Evolutionary conservation across 139 green algal species (phyloP).

Genomic region (Chlorella sorokiniana): DNA sequence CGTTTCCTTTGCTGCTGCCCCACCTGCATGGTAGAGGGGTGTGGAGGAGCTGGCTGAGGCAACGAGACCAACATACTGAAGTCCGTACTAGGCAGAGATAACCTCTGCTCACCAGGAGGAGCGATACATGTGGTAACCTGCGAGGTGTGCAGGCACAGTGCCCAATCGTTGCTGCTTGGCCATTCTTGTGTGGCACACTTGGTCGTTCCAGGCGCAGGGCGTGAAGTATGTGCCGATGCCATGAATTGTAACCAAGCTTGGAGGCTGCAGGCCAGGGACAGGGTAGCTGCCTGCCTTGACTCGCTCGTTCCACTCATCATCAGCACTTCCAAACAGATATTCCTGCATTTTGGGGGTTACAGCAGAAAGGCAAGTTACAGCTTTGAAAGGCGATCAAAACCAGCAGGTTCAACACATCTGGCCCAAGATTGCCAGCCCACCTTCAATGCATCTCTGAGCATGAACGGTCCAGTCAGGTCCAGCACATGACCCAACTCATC

Average conservation of each 20-base stretch:
- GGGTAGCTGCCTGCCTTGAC: neutral
- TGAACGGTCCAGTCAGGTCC: neutral
- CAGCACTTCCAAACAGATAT: neutral
- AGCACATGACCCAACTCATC: neutral
- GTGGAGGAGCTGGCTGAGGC: too few species aligned
- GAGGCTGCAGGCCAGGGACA: neutral
- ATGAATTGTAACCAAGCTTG: neutral
- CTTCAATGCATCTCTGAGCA: neutral
- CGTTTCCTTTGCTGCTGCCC: too few species aligned
- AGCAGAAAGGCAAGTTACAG: neutral
- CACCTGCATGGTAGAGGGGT: too few species aligned
- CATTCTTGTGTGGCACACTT: neutral
- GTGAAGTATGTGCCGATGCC: neutral
- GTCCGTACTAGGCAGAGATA: too few species aligned
- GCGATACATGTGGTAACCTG: neutral
- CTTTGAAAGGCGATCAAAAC: neutral
- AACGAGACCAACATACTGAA: too few species aligned
- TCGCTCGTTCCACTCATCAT: neutral
- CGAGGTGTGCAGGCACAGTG: neutral
- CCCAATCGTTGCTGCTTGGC: neutral
- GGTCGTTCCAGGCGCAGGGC: neutral
- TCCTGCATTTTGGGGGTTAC: neutral
- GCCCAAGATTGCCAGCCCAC: neutral
- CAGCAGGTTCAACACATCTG: neutral
- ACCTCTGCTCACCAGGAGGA: neutral